A percentile compares a stretch with the other conserved stretches of the same genome.
Conservation (phyloP, 192 early-diverging fungal species). For the Ambispora gerdemannii region DNA sequence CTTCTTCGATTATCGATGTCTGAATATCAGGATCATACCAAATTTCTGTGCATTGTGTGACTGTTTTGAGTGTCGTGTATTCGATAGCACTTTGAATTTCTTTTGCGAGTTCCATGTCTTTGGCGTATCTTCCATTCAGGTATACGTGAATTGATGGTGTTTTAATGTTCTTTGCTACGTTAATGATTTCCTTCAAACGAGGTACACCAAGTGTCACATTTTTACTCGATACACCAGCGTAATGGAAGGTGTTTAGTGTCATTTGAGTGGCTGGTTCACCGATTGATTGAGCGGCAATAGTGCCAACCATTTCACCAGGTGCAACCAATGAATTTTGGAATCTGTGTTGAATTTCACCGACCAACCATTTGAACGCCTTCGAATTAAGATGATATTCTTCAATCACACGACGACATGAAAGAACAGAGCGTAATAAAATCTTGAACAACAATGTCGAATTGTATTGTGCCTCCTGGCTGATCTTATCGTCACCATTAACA, state of each 20-base stretch:
- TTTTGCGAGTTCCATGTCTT: conserved; percentile 81
- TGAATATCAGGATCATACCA: conserved; percentile 92
- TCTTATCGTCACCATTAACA: conserved; percentile 83
- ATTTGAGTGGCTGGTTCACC: conserved; percentile 99
- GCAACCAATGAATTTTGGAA: conserved; percentile 90
- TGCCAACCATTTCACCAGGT: conserved; percentile 98
- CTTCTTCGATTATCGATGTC: conserved; percentile 78
- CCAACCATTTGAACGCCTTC: conserved; percentile 90
- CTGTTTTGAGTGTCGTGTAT: conserved; percentile 84
- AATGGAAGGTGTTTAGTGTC: conserved; percentile 99
- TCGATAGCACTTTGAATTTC: conserved; percentile 83
- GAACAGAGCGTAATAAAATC: conserved; percentile 71
- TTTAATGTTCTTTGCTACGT: conserved; percentile 94
- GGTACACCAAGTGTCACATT: conserved; percentile 98
- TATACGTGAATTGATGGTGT: conserved; percentile 84
- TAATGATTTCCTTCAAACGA: conserved; percentile 98
- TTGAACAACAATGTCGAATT: conserved; percentile 94
- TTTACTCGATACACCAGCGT: conserved; percentile 95
- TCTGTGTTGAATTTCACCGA: conserved; percentile 89
- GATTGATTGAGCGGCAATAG: conserved; percentile 96
- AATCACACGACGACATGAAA: conserved; percentile 82
- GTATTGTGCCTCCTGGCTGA: conserved; percentile 81
- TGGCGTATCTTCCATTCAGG: conserved; percentile 65
- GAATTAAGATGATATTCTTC: conserved; percentile 84
- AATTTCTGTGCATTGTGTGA: conserved; percentile 87